These are phyloP conservation scores for Talaromyces liani DNA, from an alignment of 495 filamentous ascomycete genomes.

Conservation along the genomic window DNA sequence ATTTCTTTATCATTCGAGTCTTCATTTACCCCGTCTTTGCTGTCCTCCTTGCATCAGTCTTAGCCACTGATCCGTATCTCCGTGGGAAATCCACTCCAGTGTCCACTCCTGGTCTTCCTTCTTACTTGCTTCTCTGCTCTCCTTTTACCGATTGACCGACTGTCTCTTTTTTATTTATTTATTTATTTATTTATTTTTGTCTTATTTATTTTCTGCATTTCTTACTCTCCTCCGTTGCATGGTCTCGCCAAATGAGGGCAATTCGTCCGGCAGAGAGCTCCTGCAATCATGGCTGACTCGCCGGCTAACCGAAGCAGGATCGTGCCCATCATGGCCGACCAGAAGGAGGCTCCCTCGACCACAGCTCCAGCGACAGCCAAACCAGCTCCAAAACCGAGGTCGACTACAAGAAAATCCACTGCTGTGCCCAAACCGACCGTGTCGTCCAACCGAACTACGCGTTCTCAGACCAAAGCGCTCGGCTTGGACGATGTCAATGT, in stretches of 20 bases:
- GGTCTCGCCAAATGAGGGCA: constrained; percentile 30
- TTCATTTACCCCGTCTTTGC: not conserved
- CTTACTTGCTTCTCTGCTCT: not conserved
- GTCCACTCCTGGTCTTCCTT: not conserved
- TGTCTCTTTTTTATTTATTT: constrained; percentile 11
- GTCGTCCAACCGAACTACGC: not conserved
- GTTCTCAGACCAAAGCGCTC: not conserved
- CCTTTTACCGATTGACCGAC: constrained; percentile 3
- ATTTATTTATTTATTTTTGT: constrained; percentile 13
- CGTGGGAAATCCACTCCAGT: not conserved
- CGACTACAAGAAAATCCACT: constrained; percentile 5
- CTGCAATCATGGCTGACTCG: constrained; percentile 33
- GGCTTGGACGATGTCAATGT: constrained; percentile 12
- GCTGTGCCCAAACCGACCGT: constrained; percentile 15
- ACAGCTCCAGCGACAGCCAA: constrained; percentile 3
- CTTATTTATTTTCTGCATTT: constrained; percentile 8
- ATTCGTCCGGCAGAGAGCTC: constrained; percentile 25
- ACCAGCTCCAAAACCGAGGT: constrained; percentile 3
- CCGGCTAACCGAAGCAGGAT: constrained; percentile 39
- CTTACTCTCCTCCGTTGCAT: constrained; percentile 2
- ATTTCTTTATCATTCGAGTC: not conserved
- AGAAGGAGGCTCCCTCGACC: constrained; percentile 15
- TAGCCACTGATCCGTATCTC: not conserved
- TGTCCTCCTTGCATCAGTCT: not conserved
- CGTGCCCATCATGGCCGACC: constrained; percentile 37